These are phyloP conservation scores for Syzygium grande DNA, from an alignment of 345 rosid genomes.

Conservation along the genomic window DNA sequence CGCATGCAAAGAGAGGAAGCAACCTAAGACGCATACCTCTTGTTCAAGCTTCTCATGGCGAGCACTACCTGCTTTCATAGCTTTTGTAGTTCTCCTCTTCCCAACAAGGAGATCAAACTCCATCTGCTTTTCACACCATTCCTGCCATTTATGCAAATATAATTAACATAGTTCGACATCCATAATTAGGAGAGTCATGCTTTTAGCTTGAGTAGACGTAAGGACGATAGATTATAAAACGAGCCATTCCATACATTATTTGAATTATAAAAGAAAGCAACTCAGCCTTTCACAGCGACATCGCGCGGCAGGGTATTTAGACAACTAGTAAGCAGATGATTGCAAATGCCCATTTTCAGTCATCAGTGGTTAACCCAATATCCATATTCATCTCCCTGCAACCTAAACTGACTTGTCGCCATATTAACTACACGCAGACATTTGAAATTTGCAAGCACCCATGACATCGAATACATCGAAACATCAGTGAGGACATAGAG, in stretches of 20 bases:
- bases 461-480: not conserved
- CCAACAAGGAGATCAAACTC: slow-evolving; percentile 45
- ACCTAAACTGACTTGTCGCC: rapidly evolving
- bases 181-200: not conserved
- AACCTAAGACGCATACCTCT: slow-evolving; percentile 34
- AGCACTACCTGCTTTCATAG: slow-evolving; percentile 67
- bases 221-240: not conserved
- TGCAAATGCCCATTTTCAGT: not conserved
- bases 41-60: slow-evolving; percentile 67
- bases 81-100: slow-evolving; percentile 29
- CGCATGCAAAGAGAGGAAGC: not conserved
- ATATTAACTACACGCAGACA: not conserved
- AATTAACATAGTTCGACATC: not conserved
- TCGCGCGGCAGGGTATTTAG: not conserved
- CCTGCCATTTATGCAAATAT: slow-evolving; percentile 24
- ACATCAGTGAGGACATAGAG: not conserved
- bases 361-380: not conserved
- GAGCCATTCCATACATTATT: not conserved
- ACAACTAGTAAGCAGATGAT: not conserved
- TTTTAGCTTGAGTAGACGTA: not conserved
- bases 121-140: slow-evolving; percentile 90
- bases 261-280: rapidly evolving
- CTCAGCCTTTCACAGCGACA: not conserved
- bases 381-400: not conserved
- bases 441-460: not conserved